These are phyloP conservation scores for Cladophialophora immunda DNA, from an alignment of 2,329 filamentous ascomycete genomes.

Conservation along the genomic window DNA sequence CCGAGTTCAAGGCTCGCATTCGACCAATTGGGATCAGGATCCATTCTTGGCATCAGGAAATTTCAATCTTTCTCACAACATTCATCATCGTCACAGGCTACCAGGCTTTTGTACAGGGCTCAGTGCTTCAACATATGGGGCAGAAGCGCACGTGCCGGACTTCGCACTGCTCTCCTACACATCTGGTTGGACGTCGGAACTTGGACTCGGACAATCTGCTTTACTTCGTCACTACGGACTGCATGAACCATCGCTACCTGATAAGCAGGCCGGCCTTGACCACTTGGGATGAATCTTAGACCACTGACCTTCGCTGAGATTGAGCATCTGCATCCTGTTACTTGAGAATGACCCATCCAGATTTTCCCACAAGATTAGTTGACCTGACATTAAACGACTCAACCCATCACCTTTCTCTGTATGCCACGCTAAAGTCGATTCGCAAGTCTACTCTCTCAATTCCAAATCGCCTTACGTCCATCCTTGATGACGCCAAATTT, in stretches of 20 bases:
- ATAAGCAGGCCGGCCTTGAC: conserved; percentile 1
- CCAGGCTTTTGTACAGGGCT: not conserved
- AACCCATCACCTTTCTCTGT: conserved; percentile 29
- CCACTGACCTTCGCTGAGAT: not conserved
- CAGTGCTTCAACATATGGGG: not conserved
- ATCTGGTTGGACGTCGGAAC: not conserved
- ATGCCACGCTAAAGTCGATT: conserved; percentile 68
- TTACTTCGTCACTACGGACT: not conserved
- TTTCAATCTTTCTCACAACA: conserved; percentile 8
- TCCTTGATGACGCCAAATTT: conserved; percentile 78
- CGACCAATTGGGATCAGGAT: conserved; percentile 19
- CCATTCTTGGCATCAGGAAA: conserved; percentile 27
- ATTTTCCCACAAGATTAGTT: conserved; percentile 36
- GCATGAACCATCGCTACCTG: not conserved
- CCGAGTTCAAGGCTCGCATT: not conserved
- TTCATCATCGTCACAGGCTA: not conserved
- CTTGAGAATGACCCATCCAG: conserved; percentile 22
- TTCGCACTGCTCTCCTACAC: not conserved
- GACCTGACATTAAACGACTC: conserved; percentile 34
- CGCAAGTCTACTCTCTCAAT: conserved; percentile 80
- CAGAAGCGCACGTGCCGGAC: not conserved
- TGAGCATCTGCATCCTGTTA: not conserved
- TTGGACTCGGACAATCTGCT: not conserved
- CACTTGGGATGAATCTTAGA: conserved; percentile 2
- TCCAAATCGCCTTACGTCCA: conserved; percentile 81